Base-by-base conservation (phyloP, 164 flowering plant species). In the Umbilicus rupestris region DNA sequence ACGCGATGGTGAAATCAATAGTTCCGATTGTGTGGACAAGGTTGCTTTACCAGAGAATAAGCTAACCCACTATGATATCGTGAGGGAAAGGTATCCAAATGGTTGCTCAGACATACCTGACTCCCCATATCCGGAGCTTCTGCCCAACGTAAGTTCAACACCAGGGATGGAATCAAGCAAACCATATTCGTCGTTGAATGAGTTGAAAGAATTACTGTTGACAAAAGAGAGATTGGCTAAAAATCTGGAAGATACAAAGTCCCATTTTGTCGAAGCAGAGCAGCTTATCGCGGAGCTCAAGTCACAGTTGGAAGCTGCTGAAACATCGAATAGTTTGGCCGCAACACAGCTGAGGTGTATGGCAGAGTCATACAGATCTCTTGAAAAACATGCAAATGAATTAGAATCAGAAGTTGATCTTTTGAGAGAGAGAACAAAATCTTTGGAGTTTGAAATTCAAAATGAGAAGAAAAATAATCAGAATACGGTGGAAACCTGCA, bases 311-410 rank as follows among this genome's bases (percentile, higher is more conserved):
- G 80, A 87, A 62, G 79, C 92, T 67, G 83, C 85, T 72, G 87
- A 85, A 68, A 90, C 80, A 49, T 78, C 82, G 22, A 88, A 92
- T 67, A 77, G 92, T 71, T 83, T 95, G 80, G 83, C 91, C n/a
- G 98, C 92, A 72, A 92, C 97, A 31, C 99, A 95, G 81, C 87
- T 95, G 45, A 95, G 87, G 78, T 95, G 99, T 63, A 95, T 95
- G 99, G 87, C 92, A 60, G 99, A 92, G 73, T 88, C 99, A 45
- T 95, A 92, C 71, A 88, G 84, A 69, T 80, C 88, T 41, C 96
- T 95, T 62, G 99, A 95, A 81, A 75, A 64, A 17, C 87, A 87
- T 62, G 81, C 90, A 35, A 77, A 73, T 64, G 94, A 87, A 67
- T 74, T 90, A 20, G 88, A 83, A 71, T 71, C 79, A 66, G 90